Percentiles rank a stretch among this genome's conserved stretches.
These are phyloP conservation scores for Perilla frutescens DNA, from an alignment of 257 asterid genomes.

Conservation along the genomic window DNA sequence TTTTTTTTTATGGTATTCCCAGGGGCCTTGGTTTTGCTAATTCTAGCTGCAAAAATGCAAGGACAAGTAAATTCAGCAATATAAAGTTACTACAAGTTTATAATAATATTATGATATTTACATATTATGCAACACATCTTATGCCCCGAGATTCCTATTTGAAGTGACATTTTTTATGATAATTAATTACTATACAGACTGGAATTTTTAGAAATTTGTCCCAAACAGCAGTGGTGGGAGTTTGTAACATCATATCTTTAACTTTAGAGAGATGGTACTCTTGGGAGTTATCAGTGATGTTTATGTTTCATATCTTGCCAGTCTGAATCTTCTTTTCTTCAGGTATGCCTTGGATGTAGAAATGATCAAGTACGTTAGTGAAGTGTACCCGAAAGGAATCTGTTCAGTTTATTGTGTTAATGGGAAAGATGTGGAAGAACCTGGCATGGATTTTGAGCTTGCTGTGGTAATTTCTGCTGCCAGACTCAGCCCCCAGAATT, in stretches of 20 bases:
- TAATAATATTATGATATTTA: background rate
- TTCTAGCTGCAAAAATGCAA: constrained; percentile 16
- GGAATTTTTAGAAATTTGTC: background rate
- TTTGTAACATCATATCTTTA: background rate
- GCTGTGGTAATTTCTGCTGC: constrained; percentile 93
- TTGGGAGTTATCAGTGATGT: constrained; percentile 24
- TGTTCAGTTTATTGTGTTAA: constrained; percentile 79
- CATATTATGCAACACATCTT: background rate
- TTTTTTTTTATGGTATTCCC: background rate
- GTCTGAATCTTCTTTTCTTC: constrained; percentile 35
- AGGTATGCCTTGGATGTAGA: constrained; percentile 91
- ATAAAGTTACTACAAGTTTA: background rate
- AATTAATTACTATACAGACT: constrained; percentile 1
- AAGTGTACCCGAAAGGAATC: constrained; percentile 88
- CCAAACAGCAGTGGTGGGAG: background rate
- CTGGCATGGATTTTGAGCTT: constrained; percentile 86
- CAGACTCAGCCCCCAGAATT: constrained; percentile 92
- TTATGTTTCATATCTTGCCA: constrained; percentile 34
- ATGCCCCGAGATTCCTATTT: background rate
- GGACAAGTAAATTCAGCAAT: background rate
- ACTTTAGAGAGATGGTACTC: background rate
- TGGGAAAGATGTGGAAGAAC: constrained; percentile 88
- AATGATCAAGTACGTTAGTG: constrained; percentile 79
- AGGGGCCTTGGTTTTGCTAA: constrained; percentile 2
- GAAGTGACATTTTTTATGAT: background rate